Evolutionary conservation across 345 rosid species (phyloP), one percentile per base, ranked within the genome.

Genomic region (Alliaria petiolata): DNA sequence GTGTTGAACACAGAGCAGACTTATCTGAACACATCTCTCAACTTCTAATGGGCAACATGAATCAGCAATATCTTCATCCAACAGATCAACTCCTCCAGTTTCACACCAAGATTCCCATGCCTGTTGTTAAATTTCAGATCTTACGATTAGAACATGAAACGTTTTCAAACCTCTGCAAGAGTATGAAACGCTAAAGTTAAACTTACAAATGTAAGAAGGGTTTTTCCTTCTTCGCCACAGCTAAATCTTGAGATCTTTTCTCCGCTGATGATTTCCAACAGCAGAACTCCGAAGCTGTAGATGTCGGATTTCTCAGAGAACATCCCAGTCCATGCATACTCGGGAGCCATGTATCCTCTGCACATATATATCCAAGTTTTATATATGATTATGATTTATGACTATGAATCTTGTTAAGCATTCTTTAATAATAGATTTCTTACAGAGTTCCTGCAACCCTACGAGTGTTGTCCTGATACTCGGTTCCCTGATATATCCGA

Each of bases 251-350:
- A 72, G 25, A 54, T 72, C 70, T 26, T 72, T 20, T 72, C 70
- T 11, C 63, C 64, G 5, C 56, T 53, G 6, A 72, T 72, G 34
- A 72, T 71, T 52, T 71, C 69, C 25, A 71, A 12, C 14, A 83
- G 34, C 6, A 81, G 28, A 25, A 83, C 87, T 7, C 83, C 85
- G 1, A 81, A 85, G 76, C 82, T 81, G 35, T 81, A 81, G 4
- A 85, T 73, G 39, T 79, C 85, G 0, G 85, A 81, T 33, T 85
- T 85, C 28, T 78, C 75, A 1, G 84, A 81, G 70, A 81, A 85
- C n/a, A 62, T 46, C 0, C 87, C 87, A 10, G 73, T 77, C 39
- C 78, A 61, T 5, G 80, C 84, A 44, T 85, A 83, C 68, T 85
- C 89, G 2, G 81, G 86, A 62, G 86, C 35, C 86, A 82, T 80